Conservation (phyloP, 2,329 filamentous ascomycete genomes). For the Pleomassaria siparia region DNA sequence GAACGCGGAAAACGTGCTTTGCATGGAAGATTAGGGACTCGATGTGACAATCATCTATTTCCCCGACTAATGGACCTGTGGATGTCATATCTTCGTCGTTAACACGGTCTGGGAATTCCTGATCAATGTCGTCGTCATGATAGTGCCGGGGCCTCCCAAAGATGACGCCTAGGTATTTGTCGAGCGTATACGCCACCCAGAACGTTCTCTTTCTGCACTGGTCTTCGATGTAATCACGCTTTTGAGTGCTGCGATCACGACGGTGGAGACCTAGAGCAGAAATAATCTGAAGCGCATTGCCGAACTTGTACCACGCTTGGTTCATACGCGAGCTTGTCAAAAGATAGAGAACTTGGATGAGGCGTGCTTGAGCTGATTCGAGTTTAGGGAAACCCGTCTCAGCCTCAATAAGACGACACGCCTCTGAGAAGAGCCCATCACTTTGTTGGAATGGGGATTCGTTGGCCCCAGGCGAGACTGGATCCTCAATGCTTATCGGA, state of each 20-base stretch:
- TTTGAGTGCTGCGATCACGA: slow-evolving; percentile 31
- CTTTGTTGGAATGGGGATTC: slow-evolving; percentile 28
- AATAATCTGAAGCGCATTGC: slow-evolving; percentile 56
- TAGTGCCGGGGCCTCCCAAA: slow-evolving; percentile 61
- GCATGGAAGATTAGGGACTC: slow-evolving; percentile 52
- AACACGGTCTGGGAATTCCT: slow-evolving; percentile 57
- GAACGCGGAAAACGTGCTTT: slow-evolving; percentile 29
- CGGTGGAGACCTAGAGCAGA: slow-evolving; percentile 47
- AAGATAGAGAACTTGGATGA: slow-evolving; percentile 60
- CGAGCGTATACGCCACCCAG: slow-evolving; percentile 63
- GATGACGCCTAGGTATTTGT: slow-evolving; percentile 62
- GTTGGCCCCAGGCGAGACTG: slow-evolving; percentile 27
- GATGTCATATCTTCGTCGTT: slow-evolving; percentile 60
- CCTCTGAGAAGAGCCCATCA: slow-evolving; percentile 46
- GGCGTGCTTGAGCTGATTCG: slow-evolving; percentile 58
- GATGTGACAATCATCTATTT: slow-evolving; percentile 53
- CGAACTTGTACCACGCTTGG: slow-evolving; percentile 62
- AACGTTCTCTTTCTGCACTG: slow-evolving; percentile 62
- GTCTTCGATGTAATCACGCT: slow-evolving; percentile 46
- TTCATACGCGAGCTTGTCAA: slow-evolving; percentile 60
- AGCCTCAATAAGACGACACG: slow-evolving; percentile 41
- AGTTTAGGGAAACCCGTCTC: slow-evolving; percentile 56
- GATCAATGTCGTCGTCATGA: slow-evolving; percentile 64
- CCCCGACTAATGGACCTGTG: slow-evolving; percentile 33
- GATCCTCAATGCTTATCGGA: too few species aligned